phyloP scores from a whole-genome alignment of 768 basidiomycete species.

The Mycena olivaceomarginata region DNA sequence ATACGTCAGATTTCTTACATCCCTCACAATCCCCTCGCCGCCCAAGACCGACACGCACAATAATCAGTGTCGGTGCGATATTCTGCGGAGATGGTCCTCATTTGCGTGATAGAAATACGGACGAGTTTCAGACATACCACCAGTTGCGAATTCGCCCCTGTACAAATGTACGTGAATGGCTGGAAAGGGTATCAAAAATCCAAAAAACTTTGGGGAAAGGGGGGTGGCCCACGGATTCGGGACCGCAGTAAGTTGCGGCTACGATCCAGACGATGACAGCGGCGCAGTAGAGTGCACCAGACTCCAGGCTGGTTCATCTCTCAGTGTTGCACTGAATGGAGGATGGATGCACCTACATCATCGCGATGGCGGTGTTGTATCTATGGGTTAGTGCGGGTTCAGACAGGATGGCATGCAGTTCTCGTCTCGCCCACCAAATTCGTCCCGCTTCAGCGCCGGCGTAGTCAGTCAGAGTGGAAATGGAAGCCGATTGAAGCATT shows the following conservation, averaged over 20 bases:
- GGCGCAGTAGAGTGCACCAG: neutral
- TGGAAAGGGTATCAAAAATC: neutral
- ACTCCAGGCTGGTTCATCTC: neutral
- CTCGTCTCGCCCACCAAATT: no score
- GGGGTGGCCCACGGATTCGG: neutral
- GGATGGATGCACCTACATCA: neutral
- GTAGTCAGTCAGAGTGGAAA: no score
- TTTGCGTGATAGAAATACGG: neutral
- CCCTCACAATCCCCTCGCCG: neutral
- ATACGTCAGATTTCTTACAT: neutral
- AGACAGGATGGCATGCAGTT: no score
- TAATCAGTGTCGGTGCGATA: slow-evolving; percentile 3
- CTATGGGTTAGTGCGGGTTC: no score
- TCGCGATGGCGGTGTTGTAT: no score
- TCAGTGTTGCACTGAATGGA: neutral
- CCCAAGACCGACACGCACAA: neutral
- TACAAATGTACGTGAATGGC: neutral
- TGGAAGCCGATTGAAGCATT: no score
- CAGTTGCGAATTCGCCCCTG: neutral
- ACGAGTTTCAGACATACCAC: neutral
- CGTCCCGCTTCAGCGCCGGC: no score
- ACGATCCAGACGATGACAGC: neutral
- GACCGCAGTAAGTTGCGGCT: neutral
- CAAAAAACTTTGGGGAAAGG: neutral
- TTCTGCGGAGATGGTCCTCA: neutral